phyloP scores from a whole-genome alignment of 805 yeast genomes.

The Metschnikowia vanudenii region DNA sequence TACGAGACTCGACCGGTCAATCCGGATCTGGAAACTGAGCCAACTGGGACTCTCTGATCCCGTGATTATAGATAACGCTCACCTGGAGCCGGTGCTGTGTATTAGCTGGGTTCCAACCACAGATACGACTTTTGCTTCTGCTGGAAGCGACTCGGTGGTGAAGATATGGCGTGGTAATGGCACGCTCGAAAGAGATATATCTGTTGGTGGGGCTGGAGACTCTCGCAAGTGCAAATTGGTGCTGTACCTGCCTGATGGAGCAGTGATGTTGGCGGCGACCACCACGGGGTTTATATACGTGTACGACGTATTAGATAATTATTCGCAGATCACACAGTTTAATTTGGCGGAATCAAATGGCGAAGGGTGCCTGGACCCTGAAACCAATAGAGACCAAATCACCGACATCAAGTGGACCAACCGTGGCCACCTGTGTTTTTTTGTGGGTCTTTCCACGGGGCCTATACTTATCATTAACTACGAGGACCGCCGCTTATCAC shows the following conservation, averaged over 20 bases:
- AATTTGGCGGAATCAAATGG: neutral
- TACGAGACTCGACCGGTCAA: constrained; percentile 42
- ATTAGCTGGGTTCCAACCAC: constrained; percentile 50
- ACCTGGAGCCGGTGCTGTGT: constrained; percentile 37
- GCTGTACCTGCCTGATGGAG: constrained; percentile 47
- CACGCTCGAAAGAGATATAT: constrained; percentile 14
- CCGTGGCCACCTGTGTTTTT: constrained; percentile 32
- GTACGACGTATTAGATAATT: constrained; percentile 32
- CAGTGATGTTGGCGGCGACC: constrained; percentile 44
- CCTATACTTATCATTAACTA: constrained; percentile 27
- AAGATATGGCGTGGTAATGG: constrained; percentile 29
- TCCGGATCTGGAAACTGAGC: constrained; percentile 40
- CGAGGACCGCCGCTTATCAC: constrained; percentile 2
- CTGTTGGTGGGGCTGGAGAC: constrained; percentile 21
- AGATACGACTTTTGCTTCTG: constrained; percentile 47
- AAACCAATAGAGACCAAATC: constrained; percentile 18
- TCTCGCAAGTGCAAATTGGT: constrained; percentile 20
- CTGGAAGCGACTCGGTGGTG: constrained; percentile 46
- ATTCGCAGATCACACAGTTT: constrained; percentile 26
- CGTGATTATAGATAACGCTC: constrained; percentile 41
- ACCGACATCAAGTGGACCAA: constrained; percentile 49
- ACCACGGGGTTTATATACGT: constrained; percentile 37
- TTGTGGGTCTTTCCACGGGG: constrained; percentile 50
- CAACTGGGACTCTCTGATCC: constrained; percentile 35
- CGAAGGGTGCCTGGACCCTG: no score